These are phyloP conservation scores for Cubamyces sp. DNA, from an alignment of 768 basidiomycete genomes.

Conservation along the genomic window DNA sequence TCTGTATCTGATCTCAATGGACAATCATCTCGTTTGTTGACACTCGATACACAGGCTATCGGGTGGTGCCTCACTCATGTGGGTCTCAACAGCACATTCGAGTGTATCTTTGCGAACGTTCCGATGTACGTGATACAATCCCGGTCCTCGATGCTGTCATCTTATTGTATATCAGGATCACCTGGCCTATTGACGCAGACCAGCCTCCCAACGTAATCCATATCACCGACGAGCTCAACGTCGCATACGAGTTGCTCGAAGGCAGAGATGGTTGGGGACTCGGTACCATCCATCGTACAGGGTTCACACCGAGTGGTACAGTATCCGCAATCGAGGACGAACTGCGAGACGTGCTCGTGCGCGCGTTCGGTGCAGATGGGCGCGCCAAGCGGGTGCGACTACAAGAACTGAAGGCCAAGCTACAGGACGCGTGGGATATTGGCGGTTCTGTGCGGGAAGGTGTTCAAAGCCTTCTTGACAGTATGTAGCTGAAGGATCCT, in stretches of 20 bases:
- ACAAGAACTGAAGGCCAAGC: slow-evolving; percentile 18
- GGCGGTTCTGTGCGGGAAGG: background rate
- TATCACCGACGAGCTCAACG: slow-evolving; percentile 24
- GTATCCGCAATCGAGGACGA: slow-evolving; percentile 27
- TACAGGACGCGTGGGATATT: background rate
- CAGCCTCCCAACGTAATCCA: slow-evolving; percentile 28
- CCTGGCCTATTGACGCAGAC: slow-evolving; percentile 30
- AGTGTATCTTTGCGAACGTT: background rate
- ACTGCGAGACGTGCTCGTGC: slow-evolving; percentile 15
- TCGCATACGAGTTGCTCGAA: slow-evolving; percentile 33
- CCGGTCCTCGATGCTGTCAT: no score
- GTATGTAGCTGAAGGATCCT: background rate
- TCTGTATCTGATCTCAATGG: background rate
- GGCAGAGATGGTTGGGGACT: slow-evolving; percentile 23
- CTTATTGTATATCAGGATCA: slow-evolving; percentile 23
- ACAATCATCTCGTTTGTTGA: background rate
- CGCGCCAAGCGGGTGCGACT: slow-evolving; percentile 21
- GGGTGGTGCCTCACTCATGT: slow-evolving; percentile 7
- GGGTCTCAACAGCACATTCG: background rate
- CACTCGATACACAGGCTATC: background rate
- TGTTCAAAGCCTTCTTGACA: background rate
- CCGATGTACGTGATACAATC: background rate
- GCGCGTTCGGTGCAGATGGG: slow-evolving; percentile 30
- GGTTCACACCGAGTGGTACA: slow-evolving; percentile 22
- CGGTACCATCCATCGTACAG: slow-evolving; percentile 21